These are phyloP conservation scores for Cyamopsis tetragonoloba DNA, from an alignment of 306 rosid species.

Conservation along the genomic window DNA sequence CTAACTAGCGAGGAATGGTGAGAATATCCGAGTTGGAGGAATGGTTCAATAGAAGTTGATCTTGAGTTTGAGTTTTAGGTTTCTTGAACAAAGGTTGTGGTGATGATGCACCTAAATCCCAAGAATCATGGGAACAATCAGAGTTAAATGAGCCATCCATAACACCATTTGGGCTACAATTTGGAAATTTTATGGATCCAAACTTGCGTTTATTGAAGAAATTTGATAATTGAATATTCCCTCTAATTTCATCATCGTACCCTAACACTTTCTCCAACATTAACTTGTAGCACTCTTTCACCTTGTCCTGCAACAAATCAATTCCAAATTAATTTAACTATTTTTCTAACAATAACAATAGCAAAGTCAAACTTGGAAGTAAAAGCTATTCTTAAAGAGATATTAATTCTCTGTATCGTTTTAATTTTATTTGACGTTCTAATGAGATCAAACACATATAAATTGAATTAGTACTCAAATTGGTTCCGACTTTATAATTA, in stretches of 20 bases:
- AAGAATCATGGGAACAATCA: slow-evolving; percentile 64
- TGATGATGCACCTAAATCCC: slow-evolving; percentile 51
- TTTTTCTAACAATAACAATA: no score
- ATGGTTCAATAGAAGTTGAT: slow-evolving; percentile 36
- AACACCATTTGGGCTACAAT: slow-evolving; percentile 62
- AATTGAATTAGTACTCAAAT: no score
- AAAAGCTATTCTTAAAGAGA: no score
- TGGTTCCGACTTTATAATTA: no score
- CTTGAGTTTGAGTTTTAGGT: slow-evolving; percentile 39
- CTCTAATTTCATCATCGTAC: neutral
- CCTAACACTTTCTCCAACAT: slow-evolving; percentile 37
- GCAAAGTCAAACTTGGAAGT: no score
- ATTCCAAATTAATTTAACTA: neutral
- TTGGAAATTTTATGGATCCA: slow-evolving; percentile 41
- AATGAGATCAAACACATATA: no score
- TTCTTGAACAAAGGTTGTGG: slow-evolving; percentile 61
- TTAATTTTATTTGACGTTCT: no score
- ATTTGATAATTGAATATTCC: slow-evolving; percentile 22
- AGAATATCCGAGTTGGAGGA: slow-evolving; percentile 37
- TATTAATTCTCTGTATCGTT: no score
- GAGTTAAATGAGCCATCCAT: slow-evolving; percentile 61
- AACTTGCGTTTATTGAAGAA: slow-evolving; percentile 44
- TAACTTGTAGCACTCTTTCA: slow-evolving; percentile 56
- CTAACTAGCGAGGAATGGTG: slow-evolving; percentile 39
- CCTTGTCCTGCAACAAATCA: slow-evolving; percentile 42